Evolutionary conservation across 208 protist genomes (phyloP), one percentile per base, ranked within the genome.

Genomic region (Trypanosomatidae sp.): DNA sequence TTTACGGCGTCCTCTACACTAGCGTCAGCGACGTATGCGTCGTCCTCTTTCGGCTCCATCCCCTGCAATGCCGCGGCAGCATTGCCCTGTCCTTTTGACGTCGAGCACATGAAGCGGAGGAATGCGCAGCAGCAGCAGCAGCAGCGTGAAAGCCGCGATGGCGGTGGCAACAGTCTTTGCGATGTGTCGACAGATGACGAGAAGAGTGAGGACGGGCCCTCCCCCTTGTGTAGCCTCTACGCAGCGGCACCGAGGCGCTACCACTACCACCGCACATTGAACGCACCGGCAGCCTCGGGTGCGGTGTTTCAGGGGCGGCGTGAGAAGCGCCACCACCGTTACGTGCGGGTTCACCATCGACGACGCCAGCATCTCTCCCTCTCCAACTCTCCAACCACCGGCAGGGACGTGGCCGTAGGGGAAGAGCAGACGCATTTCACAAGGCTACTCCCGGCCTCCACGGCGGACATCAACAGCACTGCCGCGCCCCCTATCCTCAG

Each of bases 291-390:
- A 44, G 49, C 46, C 13, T 10, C 66, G 17, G 13, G 12, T 8
- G 28, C 66, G 67, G 39, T 64, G 46, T 17, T 15, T 46, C 17
- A 36, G 55, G 19, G 39, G 53, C 43, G 53, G 39, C 69, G 76
- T 3, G 69, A 67, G 58, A 76, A 73, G 76, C 59, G 68, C 3
- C 74, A 79, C 41, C 77, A 84, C 62, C 80, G 76, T 44, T 79
- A 79, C 72, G 77, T 80, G 7, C 65, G 72, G 15, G 75, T 77
- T 13, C 80, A 79, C 52, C 80, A 84, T 28, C 66, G 69, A 22
- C 76, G 69, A 33, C 50, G 69, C 25, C 19, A 3, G 3, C 36
- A 28, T 44, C 19, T 13, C 52, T n/a, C 28, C 41, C n/a, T 22
- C 15, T 53, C 43, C 13, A 12, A 10, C 43, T 43, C 58, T 12